Evolutionary conservation across 106 monocot species (phyloP), one percentile per base, ranked within the genome.

Genomic region (Chionographis japonica): DNA sequence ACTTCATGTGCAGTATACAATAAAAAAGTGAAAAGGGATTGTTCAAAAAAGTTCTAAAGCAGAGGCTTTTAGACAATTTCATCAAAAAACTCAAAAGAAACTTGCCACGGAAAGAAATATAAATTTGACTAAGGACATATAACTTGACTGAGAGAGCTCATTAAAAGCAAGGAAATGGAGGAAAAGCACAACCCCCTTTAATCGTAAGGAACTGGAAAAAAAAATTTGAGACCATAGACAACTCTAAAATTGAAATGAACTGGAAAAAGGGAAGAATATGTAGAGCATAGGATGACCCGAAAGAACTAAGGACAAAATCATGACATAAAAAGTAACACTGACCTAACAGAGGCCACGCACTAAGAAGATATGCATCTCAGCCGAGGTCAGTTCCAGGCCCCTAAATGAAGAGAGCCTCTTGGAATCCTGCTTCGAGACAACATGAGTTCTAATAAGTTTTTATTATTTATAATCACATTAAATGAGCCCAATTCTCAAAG

Each of bases 391-490:
- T 81, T 90, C 83, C 87, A 76, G 86, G 85, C 77, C 81, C 81
- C 77, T 84, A 87, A 71, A 84, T 68, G 78, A 80, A 80, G 77
- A 85, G 85, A 88, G 85, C 90, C 90, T 74, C 87, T 87, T 78
- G 79, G 74, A 74, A 81, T 91, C 90, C 88, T 94, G 94, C 85
- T 88, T 78, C 75, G 77, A 94, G 78, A 90, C 73, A 90, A 90
- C 67, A 86, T 74, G 84, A 90, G 82, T 84, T 79, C 40, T 80
- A 80, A 88, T 84, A 71, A 86, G 88, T 70, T 84, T 82, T 68
- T 69, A 71, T 75, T 76, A 72, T 64, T 84, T 79, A 68, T 19
- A 65, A 65, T 46, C 62, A 63, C 37, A 86, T 70, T 82, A 83
- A 80, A 76, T 74, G 56, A 74, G 42, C 83, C 80, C 77, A 81